phyloP scores from a whole-genome alignment of 257 asterid genomes.

The Ophiorrhiza pumila region DNA sequence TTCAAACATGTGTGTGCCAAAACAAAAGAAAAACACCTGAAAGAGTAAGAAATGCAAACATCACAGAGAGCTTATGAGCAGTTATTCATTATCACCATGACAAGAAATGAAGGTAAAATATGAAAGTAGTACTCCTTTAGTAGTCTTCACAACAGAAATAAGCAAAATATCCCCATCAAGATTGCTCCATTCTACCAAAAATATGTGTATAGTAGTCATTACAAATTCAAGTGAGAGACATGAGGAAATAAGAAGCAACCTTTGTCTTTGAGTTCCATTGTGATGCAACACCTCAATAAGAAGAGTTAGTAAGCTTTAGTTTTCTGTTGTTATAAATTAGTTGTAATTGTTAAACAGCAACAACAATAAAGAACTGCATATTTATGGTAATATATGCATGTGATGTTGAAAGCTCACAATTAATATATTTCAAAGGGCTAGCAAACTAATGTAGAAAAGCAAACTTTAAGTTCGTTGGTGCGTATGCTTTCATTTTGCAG shows the following conservation, averaged over 20 bases:
- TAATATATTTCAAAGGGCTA: not conserved
- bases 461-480: not conserved
- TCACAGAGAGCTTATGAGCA: not conserved
- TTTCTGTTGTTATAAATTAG: not conserved
- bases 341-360: not conserved
- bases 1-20: slow-evolving; percentile 9
- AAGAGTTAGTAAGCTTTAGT: not conserved
- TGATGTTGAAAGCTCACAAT: slow-evolving; percentile 10
- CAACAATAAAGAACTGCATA: not conserved
- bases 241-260: slow-evolving; percentile 13
- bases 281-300: slow-evolving; percentile 19
- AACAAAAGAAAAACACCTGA: not conserved
- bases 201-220: slow-evolving; percentile 1
- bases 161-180: slow-evolving; percentile 19
- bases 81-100: slow-evolving; percentile 12
- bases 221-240: not conserved
- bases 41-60: not conserved
- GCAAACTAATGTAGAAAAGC: not conserved
- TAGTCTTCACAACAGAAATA: slow-evolving; percentile 2
- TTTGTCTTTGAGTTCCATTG: not conserved
- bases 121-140: not conserved
- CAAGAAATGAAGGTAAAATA: slow-evolving; percentile 10
- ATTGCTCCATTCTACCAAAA: slow-evolving; percentile 10
- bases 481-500: not conserved
- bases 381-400: slow-evolving; percentile 1